Percentiles rank a stretch among this genome's conserved stretches.
phyloP scores from a whole-genome alignment of 805 yeast genomes.

The Jamesozyma jinghongensis region DNA sequence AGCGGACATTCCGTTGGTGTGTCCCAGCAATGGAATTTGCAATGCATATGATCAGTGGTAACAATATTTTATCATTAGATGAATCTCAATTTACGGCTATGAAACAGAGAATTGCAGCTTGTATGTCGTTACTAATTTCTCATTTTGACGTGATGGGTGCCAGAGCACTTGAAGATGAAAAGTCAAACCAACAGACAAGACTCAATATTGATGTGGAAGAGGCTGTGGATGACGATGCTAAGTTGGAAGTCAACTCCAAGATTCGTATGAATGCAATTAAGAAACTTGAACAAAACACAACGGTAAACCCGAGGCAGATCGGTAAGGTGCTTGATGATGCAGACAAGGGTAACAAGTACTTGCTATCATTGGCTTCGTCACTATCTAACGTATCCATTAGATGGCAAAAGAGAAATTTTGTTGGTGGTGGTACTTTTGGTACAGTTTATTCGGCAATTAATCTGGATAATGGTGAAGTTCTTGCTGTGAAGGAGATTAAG shows the following conservation, averaged over 20 bases:
- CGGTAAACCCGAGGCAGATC: constrained; percentile 41
- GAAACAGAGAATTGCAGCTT: constrained; percentile 80
- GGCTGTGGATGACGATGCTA: constrained; percentile 46
- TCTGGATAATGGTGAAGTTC: constrained; percentile 87
- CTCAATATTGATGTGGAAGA: constrained; percentile 30
- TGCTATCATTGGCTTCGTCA: constrained; percentile 79
- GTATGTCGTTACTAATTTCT: constrained; percentile 86
- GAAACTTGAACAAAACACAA: constrained; percentile 47
- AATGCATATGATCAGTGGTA: constrained; percentile 87
- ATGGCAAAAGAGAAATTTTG: constrained; percentile 92
- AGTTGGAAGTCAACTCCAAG: constrained; percentile 50
- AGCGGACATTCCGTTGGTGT: constrained; percentile 91
- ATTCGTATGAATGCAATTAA: constrained; percentile 59
- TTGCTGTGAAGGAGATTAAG: constrained; percentile 94
- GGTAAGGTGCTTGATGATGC: constrained; percentile 88
- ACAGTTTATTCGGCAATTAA: constrained; percentile 87
- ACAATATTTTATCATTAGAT: constrained; percentile 71
- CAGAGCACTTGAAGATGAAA: constrained; percentile 57
- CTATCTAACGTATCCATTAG: constrained; percentile 84
- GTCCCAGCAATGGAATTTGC: constrained; percentile 93
- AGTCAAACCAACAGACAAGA: constrained; percentile 28
- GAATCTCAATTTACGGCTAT: constrained; percentile 66
- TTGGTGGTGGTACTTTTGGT: constrained; percentile 96
- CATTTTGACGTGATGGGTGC: constrained; percentile 99
- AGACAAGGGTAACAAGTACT: constrained; percentile 78